Percentiles rank a stretch among this genome's conserved stretches.
Conservation (phyloP, 2,329 filamentous ascomycete species). For the Diaporthe sp. region DNA sequence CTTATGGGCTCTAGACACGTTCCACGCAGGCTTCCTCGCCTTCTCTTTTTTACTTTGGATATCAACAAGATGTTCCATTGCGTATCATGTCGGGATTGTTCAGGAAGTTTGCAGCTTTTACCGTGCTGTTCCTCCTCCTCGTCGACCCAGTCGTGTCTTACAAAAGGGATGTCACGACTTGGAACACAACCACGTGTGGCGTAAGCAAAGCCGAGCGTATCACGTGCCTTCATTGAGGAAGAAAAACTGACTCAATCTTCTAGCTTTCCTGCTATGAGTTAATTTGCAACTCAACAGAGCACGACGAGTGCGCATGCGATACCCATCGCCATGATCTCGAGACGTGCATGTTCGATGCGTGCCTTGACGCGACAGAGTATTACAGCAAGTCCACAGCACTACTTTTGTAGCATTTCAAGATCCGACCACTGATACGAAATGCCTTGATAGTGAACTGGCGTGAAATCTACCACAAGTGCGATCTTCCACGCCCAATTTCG, state of each 20-base stretch:
- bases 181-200: constrained; percentile 21
- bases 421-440: neutral
- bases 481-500: constrained; percentile 30
- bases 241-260: neutral
- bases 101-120: neutral
- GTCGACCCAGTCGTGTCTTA: neutral
- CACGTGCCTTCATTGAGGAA: no score
- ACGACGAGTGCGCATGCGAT: constrained; percentile 25
- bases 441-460: constrained; percentile 24
- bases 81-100: neutral
- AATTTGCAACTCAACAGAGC: constrained; percentile 32
- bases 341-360: constrained; percentile 6
- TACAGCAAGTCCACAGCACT: neutral
- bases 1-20: neutral
- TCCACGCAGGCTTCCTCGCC: no score
- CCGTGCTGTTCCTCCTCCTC: neutral
- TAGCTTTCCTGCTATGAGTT: constrained; percentile 27
- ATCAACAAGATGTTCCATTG: neutral
- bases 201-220: neutral
- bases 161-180: constrained; percentile 18
- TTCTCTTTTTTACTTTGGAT: neutral
- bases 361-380: constrained; percentile 5
- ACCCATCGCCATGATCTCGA: neutral
- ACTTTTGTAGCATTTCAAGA: neutral
- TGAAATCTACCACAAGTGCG: constrained; percentile 25